Evolutionary conservation across 179 eudicot species (phyloP), one percentile per base, ranked within the genome.

Genomic region (Sideroxylon spinosum): DNA sequence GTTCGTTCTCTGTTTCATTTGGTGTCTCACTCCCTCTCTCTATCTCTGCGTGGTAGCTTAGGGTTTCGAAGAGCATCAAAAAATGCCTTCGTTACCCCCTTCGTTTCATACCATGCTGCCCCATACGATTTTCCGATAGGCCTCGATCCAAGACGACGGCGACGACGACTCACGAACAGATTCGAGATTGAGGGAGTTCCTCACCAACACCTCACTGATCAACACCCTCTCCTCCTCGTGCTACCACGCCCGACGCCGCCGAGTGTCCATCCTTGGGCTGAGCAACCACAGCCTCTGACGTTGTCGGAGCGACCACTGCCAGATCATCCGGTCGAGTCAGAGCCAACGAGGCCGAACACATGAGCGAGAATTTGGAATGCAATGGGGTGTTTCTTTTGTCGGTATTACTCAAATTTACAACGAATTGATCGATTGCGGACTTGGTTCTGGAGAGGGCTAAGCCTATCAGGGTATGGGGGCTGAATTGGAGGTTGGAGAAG

Each of bases 81-180:
- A 89, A 87, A 94, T 94, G 98, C 92, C 84, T 91, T 91, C 89
- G 94, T 90, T 89, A 90, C 94, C 81, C 79, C n/a, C n/a, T n/a
- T n/a, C n/a, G n/a, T n/a, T n/a, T n/a, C n/a, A n/a, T n/a, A n/a
- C n/a, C n/a, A n/a, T n/a, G 65, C 86, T 84, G 26, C 91, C 88
- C 98, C 98, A 93, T 0, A 91, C 91, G 22, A 86, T 83, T 68
- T 86, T 90, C 71, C 92, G 86, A 50, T 86, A 78, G 22, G 85
- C 87, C n/a, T 90, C 94, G 75, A 81, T 81, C 85, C 87, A 84
- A 20, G 81, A 56, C 53, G 91, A 74, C 12, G 82, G 86, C 5
- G 80, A 74, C 53, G 85, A 81, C 28, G 90, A 78, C 76, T 87
- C 90, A 46, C 91, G 91, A 6, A 83, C 67, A n/a, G 93, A 86